Conservation (phyloP, 2,329 filamentous ascomycete species). For the Dothistroma septosporum region DNA sequence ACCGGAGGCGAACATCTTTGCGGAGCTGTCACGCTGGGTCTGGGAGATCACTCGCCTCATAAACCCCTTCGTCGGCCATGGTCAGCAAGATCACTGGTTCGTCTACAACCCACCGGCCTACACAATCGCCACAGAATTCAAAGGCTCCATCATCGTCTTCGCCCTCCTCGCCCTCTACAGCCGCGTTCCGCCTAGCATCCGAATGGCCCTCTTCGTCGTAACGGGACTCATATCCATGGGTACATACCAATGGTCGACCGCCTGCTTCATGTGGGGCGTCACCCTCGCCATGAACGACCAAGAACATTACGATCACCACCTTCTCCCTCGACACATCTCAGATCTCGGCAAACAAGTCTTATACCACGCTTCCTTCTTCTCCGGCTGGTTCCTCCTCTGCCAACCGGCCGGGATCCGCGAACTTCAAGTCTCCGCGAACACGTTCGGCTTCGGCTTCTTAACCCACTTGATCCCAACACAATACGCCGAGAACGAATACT, state of each 20-base stretch:
- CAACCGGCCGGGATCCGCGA: slow-evolving; percentile 17
- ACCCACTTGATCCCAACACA: slow-evolving; percentile 45
- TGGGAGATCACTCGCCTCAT: slow-evolving; percentile 9
- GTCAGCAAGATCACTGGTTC: slow-evolving; percentile 19
- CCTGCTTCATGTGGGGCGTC: slow-evolving; percentile 20
- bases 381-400: slow-evolving; percentile 19
- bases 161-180: slow-evolving; percentile 11
- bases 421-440: slow-evolving; percentile 41
- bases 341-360: neutral
- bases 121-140: slow-evolving; percentile 26
- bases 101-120: slow-evolving; percentile 21
- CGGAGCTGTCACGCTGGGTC: slow-evolving; percentile 13
- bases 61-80: slow-evolving; percentile 16
- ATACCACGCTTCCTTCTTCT: slow-evolving; percentile 13
- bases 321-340: neutral
- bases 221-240: slow-evolving; percentile 7
- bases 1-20: slow-evolving; percentile 13
- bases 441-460: slow-evolving; percentile 54
- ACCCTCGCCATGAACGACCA: slow-evolving; percentile 15
- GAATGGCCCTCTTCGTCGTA: slow-evolving; percentile 9
- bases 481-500: slow-evolving; percentile 26
- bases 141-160: slow-evolving; percentile 21
- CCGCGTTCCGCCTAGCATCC: neutral
- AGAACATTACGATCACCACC: neutral
- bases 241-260: slow-evolving; percentile 19